Conservation (phyloP, 306 rosid species). For the Cucurbita argyrosperma region DNA sequence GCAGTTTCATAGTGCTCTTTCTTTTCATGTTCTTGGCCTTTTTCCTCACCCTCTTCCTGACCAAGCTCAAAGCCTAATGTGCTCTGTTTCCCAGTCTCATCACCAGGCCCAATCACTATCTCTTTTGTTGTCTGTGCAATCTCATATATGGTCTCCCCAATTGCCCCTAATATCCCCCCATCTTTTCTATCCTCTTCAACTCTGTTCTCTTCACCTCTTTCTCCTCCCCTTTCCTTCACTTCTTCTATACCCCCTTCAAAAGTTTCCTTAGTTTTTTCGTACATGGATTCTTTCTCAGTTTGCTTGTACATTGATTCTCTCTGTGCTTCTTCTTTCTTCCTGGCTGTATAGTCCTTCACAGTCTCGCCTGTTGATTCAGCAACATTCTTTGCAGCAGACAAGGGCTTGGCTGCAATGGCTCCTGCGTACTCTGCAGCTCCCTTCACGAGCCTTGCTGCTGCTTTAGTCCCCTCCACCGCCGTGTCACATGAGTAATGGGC, state of each 20-base stretch:
- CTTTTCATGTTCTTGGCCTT: neutral
- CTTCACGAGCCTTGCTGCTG: conserved; percentile 23
- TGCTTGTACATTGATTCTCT: conserved; percentile 22
- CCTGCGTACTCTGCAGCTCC: conserved; percentile 46
- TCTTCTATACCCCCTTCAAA: neutral
- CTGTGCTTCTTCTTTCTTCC: conserved; percentile 57
- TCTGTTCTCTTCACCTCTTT: neutral
- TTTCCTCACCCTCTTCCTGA: neutral
- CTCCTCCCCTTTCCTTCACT: neutral
- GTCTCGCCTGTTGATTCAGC: conserved; percentile 44
- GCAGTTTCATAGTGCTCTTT: neutral
- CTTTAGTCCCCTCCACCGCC: conserved; percentile 49
- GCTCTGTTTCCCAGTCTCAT: conserved; percentile 2
- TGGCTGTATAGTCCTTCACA: conserved; percentile 55
- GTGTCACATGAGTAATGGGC: conserved; percentile 37
- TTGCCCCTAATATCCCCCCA: conserved; percentile 27
- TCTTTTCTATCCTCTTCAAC: neutral
- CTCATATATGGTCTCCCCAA: conserved; percentile 52
- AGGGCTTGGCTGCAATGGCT: conserved; percentile 33
- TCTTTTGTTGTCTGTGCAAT: conserved; percentile 41
- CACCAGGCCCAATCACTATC: conserved; percentile 28
- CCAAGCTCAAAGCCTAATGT: neutral
- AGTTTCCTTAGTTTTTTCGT: neutral
- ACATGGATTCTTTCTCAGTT: neutral
- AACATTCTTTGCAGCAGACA: conserved; percentile 26